phyloP scores from a whole-genome alignment of 768 basidiomycete genomes.

The Tylopilus plumbeoviolaceoides region DNA sequence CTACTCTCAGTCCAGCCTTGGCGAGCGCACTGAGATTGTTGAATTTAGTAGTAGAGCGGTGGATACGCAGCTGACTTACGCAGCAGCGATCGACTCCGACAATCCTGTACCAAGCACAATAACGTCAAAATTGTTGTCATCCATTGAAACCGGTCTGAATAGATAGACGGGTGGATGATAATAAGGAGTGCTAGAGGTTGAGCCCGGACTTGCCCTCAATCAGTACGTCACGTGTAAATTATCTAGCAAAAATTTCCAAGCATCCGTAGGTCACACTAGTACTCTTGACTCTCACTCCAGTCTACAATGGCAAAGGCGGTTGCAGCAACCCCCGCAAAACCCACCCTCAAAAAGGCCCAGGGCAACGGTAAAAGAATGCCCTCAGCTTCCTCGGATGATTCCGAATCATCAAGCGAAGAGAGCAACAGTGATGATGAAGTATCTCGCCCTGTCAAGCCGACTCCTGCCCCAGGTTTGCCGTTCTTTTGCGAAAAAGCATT shows the following conservation, averaged over 20 bases:
- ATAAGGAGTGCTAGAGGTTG: too few relatives aligned
- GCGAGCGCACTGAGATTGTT: slow-evolving; percentile 65
- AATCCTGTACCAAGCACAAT: slow-evolving; percentile 77
- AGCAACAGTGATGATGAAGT: slow-evolving; percentile 4
- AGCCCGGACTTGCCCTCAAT: slow-evolving; percentile 31
- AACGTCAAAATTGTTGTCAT: slow-evolving; percentile 53
- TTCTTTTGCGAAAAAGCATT: too few relatives aligned
- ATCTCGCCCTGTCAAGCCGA: background rate
- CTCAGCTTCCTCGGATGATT: slow-evolving; percentile 1
- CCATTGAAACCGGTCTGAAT: slow-evolving; percentile 23
- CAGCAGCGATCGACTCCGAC: slow-evolving; percentile 80
- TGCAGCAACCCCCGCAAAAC: slow-evolving; percentile 21
- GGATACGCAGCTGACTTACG: slow-evolving; percentile 51
- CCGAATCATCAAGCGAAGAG: slow-evolving; percentile 6
- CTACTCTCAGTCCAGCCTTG: slow-evolving; percentile 82
- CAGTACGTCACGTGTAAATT: slow-evolving; percentile 18
- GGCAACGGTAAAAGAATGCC: background rate
- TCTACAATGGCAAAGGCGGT: slow-evolving; percentile 39
- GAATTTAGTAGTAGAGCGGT: background rate
- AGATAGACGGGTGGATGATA: background rate
- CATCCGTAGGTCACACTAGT: background rate
- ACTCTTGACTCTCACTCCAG: background rate
- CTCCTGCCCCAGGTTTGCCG: slow-evolving; percentile 3
- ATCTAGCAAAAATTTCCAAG: slow-evolving; percentile 17
- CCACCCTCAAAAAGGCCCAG: background rate